phyloP scores from a whole-genome alignment of 345 rosid genomes.

The Angophora floribunda region DNA sequence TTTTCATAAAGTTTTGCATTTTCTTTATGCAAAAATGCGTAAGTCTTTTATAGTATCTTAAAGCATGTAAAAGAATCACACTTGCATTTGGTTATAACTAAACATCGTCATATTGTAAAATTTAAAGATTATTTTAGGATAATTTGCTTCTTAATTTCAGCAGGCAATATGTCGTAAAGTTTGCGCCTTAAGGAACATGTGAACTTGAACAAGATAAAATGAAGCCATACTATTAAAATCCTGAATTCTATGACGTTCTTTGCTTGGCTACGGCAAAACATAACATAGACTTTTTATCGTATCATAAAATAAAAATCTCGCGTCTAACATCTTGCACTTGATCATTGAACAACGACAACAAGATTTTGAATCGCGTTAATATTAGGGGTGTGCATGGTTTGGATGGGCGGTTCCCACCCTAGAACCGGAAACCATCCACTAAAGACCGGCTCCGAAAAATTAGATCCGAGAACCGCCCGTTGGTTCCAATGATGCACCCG shows the following conservation, averaged over 20 bases:
- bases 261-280: not conserved
- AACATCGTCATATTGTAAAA: accelerated
- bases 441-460: too few relatives aligned
- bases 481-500: too few relatives aligned
- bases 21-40: not conserved
- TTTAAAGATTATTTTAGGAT: not conserved
- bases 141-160: not conserved
- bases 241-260: not conserved
- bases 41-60: not conserved
- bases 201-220: not conserved
- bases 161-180: not conserved
- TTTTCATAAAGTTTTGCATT: not conserved
- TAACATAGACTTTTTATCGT: not conserved
- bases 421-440: not conserved
- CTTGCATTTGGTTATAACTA: not conserved
- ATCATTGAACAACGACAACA: accelerated
- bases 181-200: not conserved
- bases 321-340: not conserved
- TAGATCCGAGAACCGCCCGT: too few relatives aligned
- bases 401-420: not conserved
- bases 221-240: not conserved
- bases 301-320: not conserved
- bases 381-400: not conserved
- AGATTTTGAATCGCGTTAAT: not conserved
- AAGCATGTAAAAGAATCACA: not conserved